A percentile compares a stretch with the other conserved stretches of the same genome.
Evolutionary conservation across 2,329 filamentous ascomycete species (phyloP).

Genomic region (Colletotrichum navitas): DNA sequence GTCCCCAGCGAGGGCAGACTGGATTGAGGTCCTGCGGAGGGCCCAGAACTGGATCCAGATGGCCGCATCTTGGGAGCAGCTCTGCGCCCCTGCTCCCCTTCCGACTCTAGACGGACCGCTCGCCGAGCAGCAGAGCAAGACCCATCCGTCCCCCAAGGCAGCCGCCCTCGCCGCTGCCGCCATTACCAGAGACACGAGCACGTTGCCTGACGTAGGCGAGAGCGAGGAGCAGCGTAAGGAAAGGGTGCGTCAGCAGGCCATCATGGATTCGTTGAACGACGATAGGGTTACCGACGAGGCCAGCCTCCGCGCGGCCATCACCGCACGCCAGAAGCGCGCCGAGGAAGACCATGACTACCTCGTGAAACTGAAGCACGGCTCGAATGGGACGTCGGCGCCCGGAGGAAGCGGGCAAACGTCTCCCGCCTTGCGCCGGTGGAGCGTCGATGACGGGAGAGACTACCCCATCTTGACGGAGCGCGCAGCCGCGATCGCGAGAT

Average conservation of each 20-base stretch:
- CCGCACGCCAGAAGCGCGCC: conserved; percentile 69
- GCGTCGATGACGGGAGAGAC: conserved; percentile 74
- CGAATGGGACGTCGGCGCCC: conserved; percentile 45
- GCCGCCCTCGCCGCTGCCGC: conserved; percentile 53
- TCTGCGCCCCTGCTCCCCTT: conserved; percentile 73
- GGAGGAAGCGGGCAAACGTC: background rate
- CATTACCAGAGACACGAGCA: conserved; percentile 46
- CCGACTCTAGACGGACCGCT: conserved; percentile 49
- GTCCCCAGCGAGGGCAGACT: conserved; percentile 80
- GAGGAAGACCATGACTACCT: conserved; percentile 63
- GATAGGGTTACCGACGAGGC: conserved; percentile 77
- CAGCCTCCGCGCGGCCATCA: conserved; percentile 72
- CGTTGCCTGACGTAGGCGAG: conserved; percentile 51
- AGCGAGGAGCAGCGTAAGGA: conserved; percentile 69
- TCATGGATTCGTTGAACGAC: conserved; percentile 76
- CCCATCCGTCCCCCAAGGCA: conserved; percentile 47
- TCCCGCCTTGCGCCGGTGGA: conserved; percentile 65
- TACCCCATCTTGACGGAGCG: conserved; percentile 78
- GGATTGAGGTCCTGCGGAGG: conserved; percentile 80
- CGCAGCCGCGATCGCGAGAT: conserved; percentile 75
- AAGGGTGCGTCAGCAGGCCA: conserved; percentile 72
- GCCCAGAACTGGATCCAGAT: conserved; percentile 79
- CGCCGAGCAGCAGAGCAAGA: conserved; percentile 43
- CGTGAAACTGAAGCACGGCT: conserved; percentile 33
- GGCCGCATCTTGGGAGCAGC: conserved; percentile 73